Evolutionary conservation across 2,329 filamentous ascomycete species (phyloP), one percentile per base, ranked within the genome.

Genomic region (Fusarium siculi): DNA sequence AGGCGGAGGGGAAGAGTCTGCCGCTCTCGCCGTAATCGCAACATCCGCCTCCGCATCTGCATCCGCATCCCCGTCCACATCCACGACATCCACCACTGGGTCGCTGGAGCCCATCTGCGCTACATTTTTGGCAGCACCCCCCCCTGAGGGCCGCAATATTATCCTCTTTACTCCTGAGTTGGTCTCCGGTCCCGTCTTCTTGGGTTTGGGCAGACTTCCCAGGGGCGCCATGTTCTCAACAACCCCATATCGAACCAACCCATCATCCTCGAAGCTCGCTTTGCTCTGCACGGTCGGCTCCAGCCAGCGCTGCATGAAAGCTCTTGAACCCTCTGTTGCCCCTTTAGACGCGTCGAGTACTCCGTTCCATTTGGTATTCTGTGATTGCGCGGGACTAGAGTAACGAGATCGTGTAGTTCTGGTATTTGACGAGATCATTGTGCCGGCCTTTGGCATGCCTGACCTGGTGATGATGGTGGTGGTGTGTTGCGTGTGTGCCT

Each of bases 161-260:
- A 87, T 86, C 75, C 82, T 87, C 67, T 83, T 82, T 40, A 83
- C 80, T 54, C 79, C 67, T 36, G 74, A 65, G 23, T 72, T 73
- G 58, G 77, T 75, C 67, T 81, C 76, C 55, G 68, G 76, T 15
- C 71, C 81, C 30, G 71, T 76, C 77, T 79, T 83, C 79, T 84
- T 86, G 42, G 81, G 87, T 82, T 89, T 90, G 18, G 95, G 95
- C 75, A 91, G 86, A 61, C 91, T 88, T 44, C 95, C 95, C 63
- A 97, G 84, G 32, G 95, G 92, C 59, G 91, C 91, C 95, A 97
- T 97, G 77, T 92, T 92, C 81, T 93, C 92, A 66, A 97, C 85
- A 23, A 97, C 93, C 72, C 93, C 93, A 80, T 91, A 90, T 54
- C 92, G 87, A 77, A 92, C 86, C 75, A 96, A 87, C 49, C 93